Conservation (phyloP, 208 protist species). For the Herpetomonas tarakana region DNA sequence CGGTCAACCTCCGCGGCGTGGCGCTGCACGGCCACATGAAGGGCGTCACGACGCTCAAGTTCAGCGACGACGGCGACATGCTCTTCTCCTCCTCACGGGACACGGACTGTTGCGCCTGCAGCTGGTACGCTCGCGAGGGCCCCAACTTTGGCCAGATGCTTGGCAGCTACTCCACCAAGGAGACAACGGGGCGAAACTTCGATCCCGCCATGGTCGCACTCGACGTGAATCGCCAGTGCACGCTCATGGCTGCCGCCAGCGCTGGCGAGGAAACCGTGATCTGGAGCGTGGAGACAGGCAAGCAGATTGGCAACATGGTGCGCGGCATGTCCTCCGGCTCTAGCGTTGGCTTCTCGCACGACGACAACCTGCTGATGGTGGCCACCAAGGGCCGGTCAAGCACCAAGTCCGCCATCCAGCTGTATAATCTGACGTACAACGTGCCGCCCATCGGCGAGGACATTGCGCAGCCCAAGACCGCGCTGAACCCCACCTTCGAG, state of each 20-base stretch:
- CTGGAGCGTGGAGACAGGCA: slow-evolving; percentile 93
- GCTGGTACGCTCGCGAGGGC: slow-evolving; percentile 80
- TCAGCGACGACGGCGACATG: slow-evolving; percentile 98
- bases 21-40: slow-evolving; percentile 90
- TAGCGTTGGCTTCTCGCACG: slow-evolving; percentile 84
- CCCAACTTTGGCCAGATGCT: slow-evolving; percentile 92
- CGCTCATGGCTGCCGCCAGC: slow-evolving; percentile 78
- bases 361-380: slow-evolving; percentile 89
- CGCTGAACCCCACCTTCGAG: slow-evolving; percentile 57
- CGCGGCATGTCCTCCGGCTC: slow-evolving; percentile 64
- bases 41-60: slow-evolving; percentile 93
- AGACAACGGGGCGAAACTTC: slow-evolving; percentile 28
- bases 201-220: slow-evolving; percentile 91
- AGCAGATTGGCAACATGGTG: slow-evolving; percentile 67
- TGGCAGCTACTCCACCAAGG: slow-evolving; percentile 95
- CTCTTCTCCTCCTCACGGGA: slow-evolving; percentile 96
- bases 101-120: slow-evolving; percentile 72
- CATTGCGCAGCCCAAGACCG: slow-evolving; percentile 55
- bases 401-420: slow-evolving; percentile 75
- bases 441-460: slow-evolving; percentile 48
- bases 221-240: slow-evolving; percentile 92
- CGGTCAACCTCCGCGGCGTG: slow-evolving; percentile 57
- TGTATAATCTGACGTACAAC: slow-evolving; percentile 87
- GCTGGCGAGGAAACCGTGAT: slow-evolving; percentile 73
- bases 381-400: slow-evolving; percentile 88